Conservation (phyloP, 768 basidiomycete genomes). For the Trametes meyenii region DNA sequence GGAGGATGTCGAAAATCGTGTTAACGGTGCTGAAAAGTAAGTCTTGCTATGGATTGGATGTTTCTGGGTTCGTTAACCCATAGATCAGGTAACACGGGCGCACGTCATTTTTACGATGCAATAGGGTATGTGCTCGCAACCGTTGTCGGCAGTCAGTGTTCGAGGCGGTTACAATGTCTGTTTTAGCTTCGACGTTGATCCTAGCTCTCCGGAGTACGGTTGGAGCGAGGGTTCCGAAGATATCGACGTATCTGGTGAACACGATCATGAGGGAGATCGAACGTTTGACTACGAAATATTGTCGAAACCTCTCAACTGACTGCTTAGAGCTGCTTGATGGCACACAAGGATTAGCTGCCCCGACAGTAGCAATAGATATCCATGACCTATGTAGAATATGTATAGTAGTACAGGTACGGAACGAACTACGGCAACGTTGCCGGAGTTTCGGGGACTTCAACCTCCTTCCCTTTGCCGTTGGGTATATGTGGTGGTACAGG, state of each 20-base stretch:
- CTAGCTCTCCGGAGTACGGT: constrained; percentile 50
- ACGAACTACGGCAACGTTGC: constrained; percentile 1
- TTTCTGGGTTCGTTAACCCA: constrained; percentile 2
- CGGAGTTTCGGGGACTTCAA: constrained; percentile 32
- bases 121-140: constrained; percentile 48
- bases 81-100: constrained; percentile 46
- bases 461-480: constrained; percentile 66
- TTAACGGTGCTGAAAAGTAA: constrained; percentile 79
- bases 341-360: neutral
- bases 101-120: constrained; percentile 53
- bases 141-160: neutral
- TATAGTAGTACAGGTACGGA: neutral
- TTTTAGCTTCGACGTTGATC: constrained; percentile 58
- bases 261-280: constrained; percentile 22
- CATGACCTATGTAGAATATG: neutral
- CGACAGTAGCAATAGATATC: neutral
- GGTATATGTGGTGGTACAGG: constrained; percentile 22
- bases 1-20: constrained; percentile 68
- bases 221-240: neutral
- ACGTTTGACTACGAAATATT: constrained; percentile 43
- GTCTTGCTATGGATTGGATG: constrained; percentile 11
- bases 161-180: neutral
- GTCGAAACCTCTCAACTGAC: constrained; percentile 30
- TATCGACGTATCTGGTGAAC: neutral
- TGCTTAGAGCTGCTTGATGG: neutral